Conservation (phyloP, 495 filamentous ascomycete genomes). For the Penicillium cosmopolitanum region DNA sequence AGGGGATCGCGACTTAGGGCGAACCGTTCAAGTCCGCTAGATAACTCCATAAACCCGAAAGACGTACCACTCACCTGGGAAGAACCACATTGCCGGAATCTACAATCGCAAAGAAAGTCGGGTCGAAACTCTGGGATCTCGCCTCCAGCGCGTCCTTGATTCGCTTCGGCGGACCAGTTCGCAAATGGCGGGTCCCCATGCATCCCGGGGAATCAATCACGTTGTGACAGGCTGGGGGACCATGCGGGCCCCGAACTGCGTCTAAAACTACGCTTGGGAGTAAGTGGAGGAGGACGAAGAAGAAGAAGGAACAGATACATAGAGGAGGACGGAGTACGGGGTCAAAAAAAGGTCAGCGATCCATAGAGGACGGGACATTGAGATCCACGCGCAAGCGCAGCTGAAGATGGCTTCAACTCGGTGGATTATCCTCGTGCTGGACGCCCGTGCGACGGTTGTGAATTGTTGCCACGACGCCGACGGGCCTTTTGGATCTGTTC, state of each 20-base stretch:
- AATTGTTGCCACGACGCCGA: slow-evolving; percentile 12
- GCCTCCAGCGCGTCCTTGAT: slow-evolving; percentile 9
- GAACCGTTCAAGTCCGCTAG: background rate
- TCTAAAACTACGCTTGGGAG: slow-evolving; percentile 5
- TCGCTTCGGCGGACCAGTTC: slow-evolving; percentile 34
- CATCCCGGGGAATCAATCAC: slow-evolving; percentile 39
- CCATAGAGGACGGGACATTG: slow-evolving; percentile 7
- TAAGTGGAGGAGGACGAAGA: slow-evolving; percentile 8
- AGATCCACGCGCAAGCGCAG: slow-evolving; percentile 5
- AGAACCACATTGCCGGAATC: slow-evolving; percentile 8
- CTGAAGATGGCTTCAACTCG: slow-evolving; percentile 16
- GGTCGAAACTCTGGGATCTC: slow-evolving; percentile 8
- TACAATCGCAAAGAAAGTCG: slow-evolving; percentile 4
- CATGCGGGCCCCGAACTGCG: slow-evolving; percentile 3
- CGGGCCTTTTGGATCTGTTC: slow-evolving; percentile 18
- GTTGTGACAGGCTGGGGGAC: slow-evolving; percentile 23
- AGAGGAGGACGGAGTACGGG: background rate
- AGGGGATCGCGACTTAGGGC: background rate
- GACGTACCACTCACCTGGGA: slow-evolving; percentile 1
- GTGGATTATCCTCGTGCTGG: slow-evolving; percentile 14
- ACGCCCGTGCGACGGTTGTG: slow-evolving; percentile 16
- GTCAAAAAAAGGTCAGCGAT: background rate
- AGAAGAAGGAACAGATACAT: slow-evolving; percentile 2
- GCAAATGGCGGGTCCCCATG: slow-evolving; percentile 45
- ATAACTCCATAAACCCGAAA: background rate